Evolutionary conservation across 345 rosid species (phyloP), one percentile per base, ranked within the genome.

Genomic region (Erysimum cheiranthoides): DNA sequence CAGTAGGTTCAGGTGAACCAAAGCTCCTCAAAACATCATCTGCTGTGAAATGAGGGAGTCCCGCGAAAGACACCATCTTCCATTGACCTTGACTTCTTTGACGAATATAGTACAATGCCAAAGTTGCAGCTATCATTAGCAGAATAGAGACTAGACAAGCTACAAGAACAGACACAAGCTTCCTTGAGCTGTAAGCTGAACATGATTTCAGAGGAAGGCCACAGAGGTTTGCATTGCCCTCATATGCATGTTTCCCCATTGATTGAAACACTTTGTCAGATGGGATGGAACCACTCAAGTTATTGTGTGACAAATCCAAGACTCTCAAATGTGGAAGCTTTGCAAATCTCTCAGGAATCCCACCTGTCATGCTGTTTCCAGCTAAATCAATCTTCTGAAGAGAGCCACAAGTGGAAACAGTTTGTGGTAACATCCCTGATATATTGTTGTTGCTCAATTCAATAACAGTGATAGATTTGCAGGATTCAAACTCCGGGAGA

Each of bases 21-120:
- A 89, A 85, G 83, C 97, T 93, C 57, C 76, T 89, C 77, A 93
- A 79, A 61, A 93, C 71, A 72, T 92, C 97, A 25, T 85, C 84
- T 50, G 90, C 87, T 73, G 89, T 94, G 81, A 89, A 92, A 71
- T 60, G 85, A 43, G 96, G 95, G 56, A 94, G 86, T 75, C 97
- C 96, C 0, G 62, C 45, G 60, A 92, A 94, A 11, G 89, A 82
- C 6, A 85, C 80, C 95, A 92, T 94, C 76, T 85, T 90, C 96
- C 98, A 92, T 38, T 77, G 85, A 66, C 89, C 85, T 73, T 79
- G 79, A 13, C 84, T 78, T 86, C 85, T 82, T 62, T 75, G 87
- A 27, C 83, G 78, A 79, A 83, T 30, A 70, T 84, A 86, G 71
- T 86, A 47, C 50, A 89, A 34, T 67, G 84, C 94, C 36, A 88